Percentiles rank a stretch among this genome's conserved stretches.
Evolutionary conservation across 345 rosid genomes (phyloP).

Genomic region (Trapa bicornis): DNA sequence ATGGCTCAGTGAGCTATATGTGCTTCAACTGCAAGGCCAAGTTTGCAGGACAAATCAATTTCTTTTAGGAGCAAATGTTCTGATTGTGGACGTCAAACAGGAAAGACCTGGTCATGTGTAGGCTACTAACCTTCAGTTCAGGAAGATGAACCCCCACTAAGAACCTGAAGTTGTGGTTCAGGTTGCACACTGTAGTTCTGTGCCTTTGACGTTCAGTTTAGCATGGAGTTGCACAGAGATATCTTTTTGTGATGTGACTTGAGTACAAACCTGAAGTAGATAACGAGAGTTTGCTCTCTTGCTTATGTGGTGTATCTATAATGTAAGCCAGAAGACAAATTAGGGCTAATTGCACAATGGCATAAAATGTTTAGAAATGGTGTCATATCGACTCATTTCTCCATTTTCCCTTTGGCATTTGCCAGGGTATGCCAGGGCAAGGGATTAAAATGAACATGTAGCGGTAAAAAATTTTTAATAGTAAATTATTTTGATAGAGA

Average conservation of each 20-base stretch:
- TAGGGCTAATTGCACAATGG: too few species aligned
- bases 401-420: too few species aligned
- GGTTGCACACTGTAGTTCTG: not conserved
- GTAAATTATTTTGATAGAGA: too few species aligned
- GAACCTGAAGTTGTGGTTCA: not conserved
- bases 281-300: not conserved
- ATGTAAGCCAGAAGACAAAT: not conserved
- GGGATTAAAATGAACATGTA: too few species aligned
- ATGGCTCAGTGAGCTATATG: conserved; percentile 18
- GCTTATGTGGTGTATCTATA: not conserved
- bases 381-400: too few species aligned
- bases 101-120: not conserved
- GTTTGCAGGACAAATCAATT: conserved; percentile 20
- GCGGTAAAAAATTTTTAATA: too few species aligned
- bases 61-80: conserved; percentile 9
- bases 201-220: not conserved
- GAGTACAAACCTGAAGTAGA: not conserved
- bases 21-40: conserved; percentile 37
- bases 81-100: not conserved
- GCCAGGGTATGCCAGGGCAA: too few species aligned
- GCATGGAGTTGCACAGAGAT: not conserved
- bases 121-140: not conserved
- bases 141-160: not conserved
- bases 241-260: not conserved
- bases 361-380: too few species aligned